phyloP scores from a whole-genome alignment of 2,329 filamentous ascomycete genomes.

The Stagonosporopsis rhizophila region DNA sequence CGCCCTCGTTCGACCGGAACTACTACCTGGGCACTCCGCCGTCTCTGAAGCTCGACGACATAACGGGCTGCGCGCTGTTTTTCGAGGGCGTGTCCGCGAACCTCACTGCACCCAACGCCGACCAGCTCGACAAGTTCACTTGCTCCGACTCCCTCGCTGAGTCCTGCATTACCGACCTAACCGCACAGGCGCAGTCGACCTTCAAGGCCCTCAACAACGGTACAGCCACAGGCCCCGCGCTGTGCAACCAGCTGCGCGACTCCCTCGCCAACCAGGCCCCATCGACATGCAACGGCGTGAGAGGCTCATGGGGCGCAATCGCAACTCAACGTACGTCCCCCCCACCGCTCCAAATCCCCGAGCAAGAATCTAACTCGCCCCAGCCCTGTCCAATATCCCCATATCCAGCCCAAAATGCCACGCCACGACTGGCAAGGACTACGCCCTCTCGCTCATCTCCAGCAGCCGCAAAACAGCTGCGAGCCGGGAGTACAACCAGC shows the following conservation, averaged over 20 bases:
- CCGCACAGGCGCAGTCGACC: slow-evolving; percentile 2
- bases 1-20: slow-evolving; percentile 9
- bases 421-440: slow-evolving; percentile 11
- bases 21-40: slow-evolving; percentile 14
- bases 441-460: slow-evolving; percentile 1
- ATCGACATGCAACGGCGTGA: slow-evolving; percentile 1
- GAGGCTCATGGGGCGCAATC: slow-evolving; percentile 6
- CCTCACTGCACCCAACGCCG: not conserved
- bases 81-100: slow-evolving; percentile 10
- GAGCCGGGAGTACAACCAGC: not conserved
- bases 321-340: slow-evolving; percentile 1
- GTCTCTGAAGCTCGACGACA: slow-evolving; percentile 1
- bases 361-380: not conserved
- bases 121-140: not conserved
- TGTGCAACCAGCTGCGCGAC: slow-evolving; percentile 9
- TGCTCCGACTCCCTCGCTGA: slow-evolving; percentile 4
- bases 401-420: not conserved
- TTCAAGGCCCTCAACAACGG: not conserved
- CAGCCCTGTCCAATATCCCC: not conserved
- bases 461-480: not conserved
- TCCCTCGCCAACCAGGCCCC: slow-evolving; percentile 1
- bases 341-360: not conserved
- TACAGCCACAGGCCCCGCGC: not conserved
- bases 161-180: slow-evolving; percentile 8
- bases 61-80: slow-evolving; percentile 12